phyloP scores from a whole-genome alignment of 1,139 yeast species.

The Arxiozyma heterogenica region DNA sequence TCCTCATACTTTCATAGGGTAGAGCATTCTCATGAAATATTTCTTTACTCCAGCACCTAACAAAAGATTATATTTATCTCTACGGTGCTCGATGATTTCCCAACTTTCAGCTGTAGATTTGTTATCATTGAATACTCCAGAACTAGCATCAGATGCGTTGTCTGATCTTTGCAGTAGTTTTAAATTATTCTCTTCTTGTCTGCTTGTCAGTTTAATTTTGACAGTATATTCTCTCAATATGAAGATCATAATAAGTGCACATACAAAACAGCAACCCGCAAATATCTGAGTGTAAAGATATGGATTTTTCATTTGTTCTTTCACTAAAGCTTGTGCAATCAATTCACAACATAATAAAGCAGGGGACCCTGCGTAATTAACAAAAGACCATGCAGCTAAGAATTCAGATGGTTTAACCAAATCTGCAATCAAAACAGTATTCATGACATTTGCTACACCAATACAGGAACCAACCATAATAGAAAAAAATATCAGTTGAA shows the following conservation, averaged over 20 bases:
- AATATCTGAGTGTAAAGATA: constrained; percentile 52
- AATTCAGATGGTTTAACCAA: constrained; percentile 39
- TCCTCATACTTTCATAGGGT: constrained; percentile 33
- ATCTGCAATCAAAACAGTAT: constrained; percentile 52
- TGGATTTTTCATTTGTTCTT: constrained; percentile 33
- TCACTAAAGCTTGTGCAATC: constrained; percentile 42
- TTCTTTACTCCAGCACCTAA: constrained; percentile 20
- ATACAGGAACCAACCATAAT: constrained; percentile 43
- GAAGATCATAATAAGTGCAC: constrained; percentile 29
- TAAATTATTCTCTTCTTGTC: constrained; percentile 9
- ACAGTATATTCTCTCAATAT: constrained; percentile 38
- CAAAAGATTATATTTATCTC: constrained; percentile 23
- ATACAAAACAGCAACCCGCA: constrained; percentile 42
- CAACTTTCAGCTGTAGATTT: constrained; percentile 3
- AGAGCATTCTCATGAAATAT: constrained; percentile 32
- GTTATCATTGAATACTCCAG: constrained; percentile 5
- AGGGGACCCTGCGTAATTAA: constrained; percentile 42
- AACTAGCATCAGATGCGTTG: constrained; percentile 1
- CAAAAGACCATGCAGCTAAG: constrained; percentile 52
- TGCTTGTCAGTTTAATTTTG: constrained; percentile 21
- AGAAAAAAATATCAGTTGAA: constrained; percentile 43
- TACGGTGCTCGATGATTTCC: constrained; percentile 15
- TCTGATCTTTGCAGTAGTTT: constrained; percentile 5
- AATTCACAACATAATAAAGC: constrained; percentile 43
- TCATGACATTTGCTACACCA: constrained; percentile 59